phyloP scores from a whole-genome alignment of 2,329 filamentous ascomycete species.

The Claviceps digitariae region DNA sequence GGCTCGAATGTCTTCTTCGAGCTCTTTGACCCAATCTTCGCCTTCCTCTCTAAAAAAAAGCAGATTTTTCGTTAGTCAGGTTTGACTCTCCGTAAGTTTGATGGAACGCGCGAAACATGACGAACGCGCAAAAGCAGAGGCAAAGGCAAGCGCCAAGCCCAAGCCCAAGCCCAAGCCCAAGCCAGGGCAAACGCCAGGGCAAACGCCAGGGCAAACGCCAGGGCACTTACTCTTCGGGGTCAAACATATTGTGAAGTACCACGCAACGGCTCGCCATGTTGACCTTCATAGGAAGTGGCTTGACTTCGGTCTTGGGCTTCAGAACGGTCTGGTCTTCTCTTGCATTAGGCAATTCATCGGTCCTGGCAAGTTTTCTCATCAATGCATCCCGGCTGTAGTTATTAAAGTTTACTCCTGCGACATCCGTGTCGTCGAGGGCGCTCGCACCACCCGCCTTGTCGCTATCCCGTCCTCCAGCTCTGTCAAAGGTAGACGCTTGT shows the following conservation, averaged over 20 bases:
- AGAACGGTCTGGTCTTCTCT: slow-evolving; percentile 58
- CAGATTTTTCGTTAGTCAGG: not conserved
- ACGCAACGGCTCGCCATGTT: slow-evolving; percentile 91
- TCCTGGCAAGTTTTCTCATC: slow-evolving; percentile 96
- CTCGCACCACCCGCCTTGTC: slow-evolving; percentile 86
- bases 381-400: slow-evolving; percentile 97
- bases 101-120: not conserved
- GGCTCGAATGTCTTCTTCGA: slow-evolving; percentile 82
- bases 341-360: slow-evolving; percentile 60
- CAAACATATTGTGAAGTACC: slow-evolving; percentile 90
- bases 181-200: too few relatives aligned
- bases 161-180: too few relatives aligned
- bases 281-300: slow-evolving; percentile 70
- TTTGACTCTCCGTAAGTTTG: not conserved
- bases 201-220: too few relatives aligned
- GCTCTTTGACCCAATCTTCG: slow-evolving; percentile 79
- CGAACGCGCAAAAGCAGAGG: not conserved
- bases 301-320: slow-evolving; percentile 67
- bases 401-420: slow-evolving; percentile 97
- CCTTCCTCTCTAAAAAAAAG: slow-evolving; percentile 55
- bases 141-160: too few relatives aligned
- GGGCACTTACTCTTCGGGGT: slow-evolving; percentile 70
- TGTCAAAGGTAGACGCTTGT: slow-evolving; percentile 79
- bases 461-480: slow-evolving; percentile 74
- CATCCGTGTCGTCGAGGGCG: slow-evolving; percentile 93